Evolutionary conservation across 2,329 filamentous ascomycete genomes (phyloP).

Genomic region (Penicillium corylophilum): DNA sequence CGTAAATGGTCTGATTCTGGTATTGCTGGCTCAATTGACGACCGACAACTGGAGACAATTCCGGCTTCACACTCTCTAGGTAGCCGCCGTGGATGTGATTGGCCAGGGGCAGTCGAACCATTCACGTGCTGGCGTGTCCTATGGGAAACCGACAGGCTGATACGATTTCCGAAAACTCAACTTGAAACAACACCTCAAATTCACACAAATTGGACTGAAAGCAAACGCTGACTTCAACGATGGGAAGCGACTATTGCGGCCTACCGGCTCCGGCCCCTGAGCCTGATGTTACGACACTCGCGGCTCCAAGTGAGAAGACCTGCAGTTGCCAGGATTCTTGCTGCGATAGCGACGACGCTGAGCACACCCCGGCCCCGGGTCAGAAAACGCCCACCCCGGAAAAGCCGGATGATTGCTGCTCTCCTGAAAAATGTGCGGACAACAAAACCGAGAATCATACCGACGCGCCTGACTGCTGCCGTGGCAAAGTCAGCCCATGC

Average conservation of each 20-base stretch:
- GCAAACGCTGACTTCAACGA: slow-evolving; percentile 4
- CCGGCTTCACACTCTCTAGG: too few relatives aligned
- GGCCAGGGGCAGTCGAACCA: background rate
- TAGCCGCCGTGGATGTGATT: background rate
- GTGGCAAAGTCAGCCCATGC: slow-evolving; percentile 42
- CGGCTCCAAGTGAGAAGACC: slow-evolving; percentile 2
- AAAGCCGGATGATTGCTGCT: slow-evolving; percentile 2
- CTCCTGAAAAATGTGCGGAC: slow-evolving; percentile 1
- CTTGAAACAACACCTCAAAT: slow-evolving; percentile 1
- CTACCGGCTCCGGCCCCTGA: slow-evolving; percentile 2
- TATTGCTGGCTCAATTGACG: too few relatives aligned
- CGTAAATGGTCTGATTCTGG: too few relatives aligned
- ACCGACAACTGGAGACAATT: too few relatives aligned
- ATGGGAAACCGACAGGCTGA: background rate
- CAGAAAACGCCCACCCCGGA: background rate
- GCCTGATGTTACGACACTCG: background rate
- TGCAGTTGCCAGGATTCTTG: slow-evolving; percentile 6
- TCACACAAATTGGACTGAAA: slow-evolving; percentile 1
- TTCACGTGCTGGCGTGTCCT: background rate
- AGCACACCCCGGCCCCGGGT: background rate
- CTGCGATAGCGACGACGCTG: slow-evolving; percentile 1
- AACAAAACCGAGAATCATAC: slow-evolving; percentile 2
- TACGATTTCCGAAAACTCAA: background rate
- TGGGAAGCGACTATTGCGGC: slow-evolving; percentile 2
- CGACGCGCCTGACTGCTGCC: slow-evolving; percentile 40